A percentile compares a stretch with the other conserved stretches of the same genome.
Conservation (phyloP, 2,329 filamentous ascomycete species). For the Trichophyton schoenleinii region DNA sequence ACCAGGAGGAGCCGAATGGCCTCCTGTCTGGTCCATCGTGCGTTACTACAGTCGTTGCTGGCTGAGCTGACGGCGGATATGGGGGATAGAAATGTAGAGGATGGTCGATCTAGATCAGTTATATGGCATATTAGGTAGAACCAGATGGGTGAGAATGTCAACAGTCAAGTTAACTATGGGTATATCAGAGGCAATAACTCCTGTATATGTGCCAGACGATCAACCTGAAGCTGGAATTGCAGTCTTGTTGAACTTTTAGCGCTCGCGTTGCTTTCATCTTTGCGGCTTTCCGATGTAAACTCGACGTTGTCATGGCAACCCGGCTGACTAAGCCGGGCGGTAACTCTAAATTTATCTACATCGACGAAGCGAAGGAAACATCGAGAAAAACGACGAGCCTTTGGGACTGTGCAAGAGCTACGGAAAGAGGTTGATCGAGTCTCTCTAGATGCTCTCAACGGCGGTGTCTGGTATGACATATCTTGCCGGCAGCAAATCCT, state of each 20-base stretch:
- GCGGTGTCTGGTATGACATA: slow-evolving; percentile 1
- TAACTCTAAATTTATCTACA: neutral
- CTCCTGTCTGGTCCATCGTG: slow-evolving; percentile 14
- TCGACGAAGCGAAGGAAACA: neutral
- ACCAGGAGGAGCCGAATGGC: slow-evolving; percentile 19
- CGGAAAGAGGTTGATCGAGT: neutral
- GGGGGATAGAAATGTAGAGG: neutral
- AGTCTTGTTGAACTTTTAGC: too few relatives aligned
- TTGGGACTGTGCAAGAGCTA: too few relatives aligned
- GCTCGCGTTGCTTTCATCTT: neutral
- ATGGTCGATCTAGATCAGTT: neutral
- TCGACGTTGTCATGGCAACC: neutral
- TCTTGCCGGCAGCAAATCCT: slow-evolving; percentile 9
- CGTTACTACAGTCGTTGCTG: neutral
- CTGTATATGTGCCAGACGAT: neutral
- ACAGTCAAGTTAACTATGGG: neutral
- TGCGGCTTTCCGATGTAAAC: neutral
- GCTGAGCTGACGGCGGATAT: neutral
- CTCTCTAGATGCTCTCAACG: neutral
- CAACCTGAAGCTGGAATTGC: too few relatives aligned
- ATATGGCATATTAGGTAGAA: neutral
- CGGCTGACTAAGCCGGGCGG: neutral
- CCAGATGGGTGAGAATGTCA: neutral
- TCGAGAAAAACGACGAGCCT: neutral
- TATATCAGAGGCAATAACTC: too few relatives aligned